Evolutionary conservation across 306 rosid genomes (phyloP), one percentile per base, ranked within the genome.

Genomic region (Astragalus membranaceus): DNA sequence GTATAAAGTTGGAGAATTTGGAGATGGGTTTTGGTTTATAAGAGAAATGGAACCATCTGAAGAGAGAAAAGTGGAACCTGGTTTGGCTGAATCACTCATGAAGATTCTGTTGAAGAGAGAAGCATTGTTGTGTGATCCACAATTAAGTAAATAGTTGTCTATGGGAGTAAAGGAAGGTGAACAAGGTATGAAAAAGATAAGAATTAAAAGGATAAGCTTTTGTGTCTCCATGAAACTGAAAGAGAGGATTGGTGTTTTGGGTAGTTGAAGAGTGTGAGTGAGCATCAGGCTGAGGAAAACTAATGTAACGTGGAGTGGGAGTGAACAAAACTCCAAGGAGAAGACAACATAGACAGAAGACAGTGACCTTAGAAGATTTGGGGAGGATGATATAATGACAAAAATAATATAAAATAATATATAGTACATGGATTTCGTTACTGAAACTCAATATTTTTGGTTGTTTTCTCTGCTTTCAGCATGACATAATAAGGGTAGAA

Each of bases 91-190:
- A 73, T 91, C 96, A 11, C 82, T 80, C 10, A 55, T 10, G 78
- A 95, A 95, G 76, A 76, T 35, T 26, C 91, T 76, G 76, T 79
- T 82, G 80, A 78, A 79, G 78, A 73, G 65, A 5, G 92, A 73
- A 70, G 67, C 67, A 82, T 89, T 91, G 81, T 52, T 70, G 66
- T 77, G 53, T 29, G 97, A 85, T 72, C 99, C 97, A 76, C 95
- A 91, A 79, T 75, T 95, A 82, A 95, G 70, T 7, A 95, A 92
- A 71, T 79, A 87, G 76, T 86, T 85, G 46, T 95, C 97, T 33
- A 32, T 20, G 47, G 97, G 97, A 77, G 75, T 77, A 81, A 95
- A 89, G 32, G 85, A 75, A 72, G 78, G n/a, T 7, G 91, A 79
- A 55, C 57, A 77, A 58, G 83, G 83, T 10, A 68, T 58, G 33